Percentiles rank a stretch among this genome's conserved stretches.
Conservation (phyloP, 2,329 filamentous ascomycete species). For the Tolypocladium ovalisporum region DNA sequence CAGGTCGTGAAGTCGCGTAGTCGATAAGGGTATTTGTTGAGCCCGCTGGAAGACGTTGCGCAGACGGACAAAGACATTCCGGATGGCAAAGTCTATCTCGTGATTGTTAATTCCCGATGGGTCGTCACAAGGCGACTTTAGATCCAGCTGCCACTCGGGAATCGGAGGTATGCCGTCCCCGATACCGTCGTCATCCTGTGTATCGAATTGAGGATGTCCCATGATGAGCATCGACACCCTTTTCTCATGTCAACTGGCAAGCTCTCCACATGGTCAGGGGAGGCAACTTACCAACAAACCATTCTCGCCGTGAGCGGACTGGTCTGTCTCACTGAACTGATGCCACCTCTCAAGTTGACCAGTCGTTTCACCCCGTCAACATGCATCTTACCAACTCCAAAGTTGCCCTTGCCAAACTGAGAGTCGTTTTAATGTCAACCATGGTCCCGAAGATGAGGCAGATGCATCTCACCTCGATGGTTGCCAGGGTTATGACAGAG, state of each 20-base stretch:
- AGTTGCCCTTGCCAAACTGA: constrained; percentile 43
- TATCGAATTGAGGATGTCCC: constrained; percentile 39
- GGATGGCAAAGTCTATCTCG: constrained; percentile 22
- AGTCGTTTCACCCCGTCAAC: constrained; percentile 37
- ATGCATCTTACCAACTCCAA: constrained; percentile 31
- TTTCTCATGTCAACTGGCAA: not conserved
- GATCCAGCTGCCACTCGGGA: constrained; percentile 33
- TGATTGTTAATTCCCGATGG: constrained; percentile 5
- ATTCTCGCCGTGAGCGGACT: constrained; percentile 44
- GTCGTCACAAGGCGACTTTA: not conserved
- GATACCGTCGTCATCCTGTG: constrained; percentile 35
- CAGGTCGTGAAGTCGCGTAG: constrained; percentile 40
- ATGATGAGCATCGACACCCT: constrained; percentile 49
- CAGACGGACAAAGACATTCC: constrained; percentile 30
- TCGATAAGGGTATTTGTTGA: constrained; percentile 15
- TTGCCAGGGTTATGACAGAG: constrained; percentile 44
- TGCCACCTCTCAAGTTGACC: constrained; percentile 38
- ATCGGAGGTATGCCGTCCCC: constrained; percentile 39
- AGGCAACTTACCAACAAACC: constrained; percentile 37
- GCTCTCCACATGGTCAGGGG: not conserved
- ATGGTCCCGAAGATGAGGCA: too few relatives aligned
- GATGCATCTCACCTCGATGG: constrained; percentile 40
- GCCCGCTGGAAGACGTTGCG: constrained; percentile 28
- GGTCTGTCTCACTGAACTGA: constrained; percentile 32
- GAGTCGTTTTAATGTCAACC: too few relatives aligned